Evolutionary conservation across 2,329 filamentous ascomycete genomes (phyloP).

Genomic region (Aureobasidium sp.): DNA sequence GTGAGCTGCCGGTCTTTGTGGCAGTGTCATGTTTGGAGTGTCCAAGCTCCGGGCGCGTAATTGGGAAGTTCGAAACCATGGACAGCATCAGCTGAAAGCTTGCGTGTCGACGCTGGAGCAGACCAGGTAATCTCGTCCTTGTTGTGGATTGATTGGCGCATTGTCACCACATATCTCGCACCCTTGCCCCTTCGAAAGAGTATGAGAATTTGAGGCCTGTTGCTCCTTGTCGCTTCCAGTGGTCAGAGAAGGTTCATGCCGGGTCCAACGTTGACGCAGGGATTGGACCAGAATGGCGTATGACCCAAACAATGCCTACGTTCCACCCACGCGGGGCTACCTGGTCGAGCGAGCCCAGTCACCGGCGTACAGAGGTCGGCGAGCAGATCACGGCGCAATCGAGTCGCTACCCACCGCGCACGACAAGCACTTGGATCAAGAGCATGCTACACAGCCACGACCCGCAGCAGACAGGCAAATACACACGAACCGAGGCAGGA

Average conservation of each 20-base stretch:
- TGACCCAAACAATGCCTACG: slow-evolving; percentile 30
- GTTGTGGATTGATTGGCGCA: not conserved
- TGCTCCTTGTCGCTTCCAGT: not conserved
- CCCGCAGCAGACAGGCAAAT: slow-evolving; percentile 17
- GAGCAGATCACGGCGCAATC: slow-evolving; percentile 16
- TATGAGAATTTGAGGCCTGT: not conserved
- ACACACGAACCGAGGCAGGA: slow-evolving; percentile 18
- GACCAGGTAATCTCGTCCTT: not conserved
- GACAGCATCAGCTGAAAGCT: not conserved
- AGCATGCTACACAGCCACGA: not conserved
- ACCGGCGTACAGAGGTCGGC: slow-evolving; percentile 19
- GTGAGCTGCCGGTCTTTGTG: not conserved
- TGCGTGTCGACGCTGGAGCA: not conserved
- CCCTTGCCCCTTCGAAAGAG: not conserved
- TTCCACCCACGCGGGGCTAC: slow-evolving; percentile 28
- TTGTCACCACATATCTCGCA: not conserved
- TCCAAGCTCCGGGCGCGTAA: slow-evolving; percentile 7
- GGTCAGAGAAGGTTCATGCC: not conserved
- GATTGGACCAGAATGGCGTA: slow-evolving; percentile 29
- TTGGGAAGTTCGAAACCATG: slow-evolving; percentile 1
- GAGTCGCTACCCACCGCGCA: not conserved
- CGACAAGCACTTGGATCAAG: not conserved
- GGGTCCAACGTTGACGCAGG: not conserved
- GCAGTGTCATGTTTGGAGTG: not conserved
- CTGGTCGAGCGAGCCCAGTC: slow-evolving; percentile 23